Evolutionary conservation across 352 stramenopile genomes (phyloP).

Genomic region (Pythium grandisporangium): DNA sequence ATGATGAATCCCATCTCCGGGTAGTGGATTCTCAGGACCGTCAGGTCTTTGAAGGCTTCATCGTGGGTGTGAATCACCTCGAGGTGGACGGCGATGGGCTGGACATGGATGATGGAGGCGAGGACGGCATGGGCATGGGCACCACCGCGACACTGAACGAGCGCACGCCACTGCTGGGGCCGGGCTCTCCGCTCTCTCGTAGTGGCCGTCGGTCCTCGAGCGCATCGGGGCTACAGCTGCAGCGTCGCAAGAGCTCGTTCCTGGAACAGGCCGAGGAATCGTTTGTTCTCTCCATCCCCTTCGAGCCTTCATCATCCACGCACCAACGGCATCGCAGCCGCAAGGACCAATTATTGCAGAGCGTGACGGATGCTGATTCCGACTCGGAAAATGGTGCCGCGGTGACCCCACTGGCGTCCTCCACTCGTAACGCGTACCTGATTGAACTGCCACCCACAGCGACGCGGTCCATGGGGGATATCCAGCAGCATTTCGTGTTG

Average conservation of each 20-base stretch:
- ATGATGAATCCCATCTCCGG: conserved; percentile 72
- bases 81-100: too few relatives aligned
- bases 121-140: conserved; percentile 8
- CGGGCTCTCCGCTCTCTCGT: conserved; percentile 10
- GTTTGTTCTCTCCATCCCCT: conserved; percentile 75
- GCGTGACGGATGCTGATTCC: too few relatives aligned
- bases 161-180: conserved; percentile 44
- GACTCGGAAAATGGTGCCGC: conserved; percentile 9
- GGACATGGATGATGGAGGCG: conserved; percentile 2
- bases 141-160: conserved; percentile 24
- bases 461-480: conserved; percentile 19
- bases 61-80: conserved; percentile 74
- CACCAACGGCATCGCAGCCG: too few relatives aligned
- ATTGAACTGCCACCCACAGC: conserved; percentile 61
- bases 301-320: conserved; percentile 38
- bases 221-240: conserved; percentile 31
- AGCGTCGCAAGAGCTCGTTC: conserved; percentile 60
- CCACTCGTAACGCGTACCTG: conserved; percentile 58
- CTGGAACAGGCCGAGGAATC: conserved; percentile 61
- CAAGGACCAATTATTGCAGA: too few relatives aligned
- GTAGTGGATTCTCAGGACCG: conserved; percentile 43
- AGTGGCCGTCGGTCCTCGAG: conserved; percentile 14
- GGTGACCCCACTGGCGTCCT: conserved; percentile 19
- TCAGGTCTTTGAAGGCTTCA: conserved; percentile 70
- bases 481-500: conserved; percentile 66